Conservation (phyloP, 164 flowering plant species). For the Sedum album region DNA sequence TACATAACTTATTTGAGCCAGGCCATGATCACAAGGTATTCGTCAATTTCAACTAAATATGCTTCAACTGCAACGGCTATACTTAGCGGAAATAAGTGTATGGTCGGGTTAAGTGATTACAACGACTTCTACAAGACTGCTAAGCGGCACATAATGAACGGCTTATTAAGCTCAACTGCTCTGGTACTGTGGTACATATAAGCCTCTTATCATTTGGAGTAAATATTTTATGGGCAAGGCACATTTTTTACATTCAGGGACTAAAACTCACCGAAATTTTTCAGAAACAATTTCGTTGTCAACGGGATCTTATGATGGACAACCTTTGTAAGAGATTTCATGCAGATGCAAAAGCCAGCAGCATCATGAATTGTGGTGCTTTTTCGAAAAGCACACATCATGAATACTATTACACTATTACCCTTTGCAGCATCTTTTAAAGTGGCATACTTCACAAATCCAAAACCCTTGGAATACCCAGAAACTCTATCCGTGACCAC, state of each 20-base stretch:
- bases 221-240: no score
- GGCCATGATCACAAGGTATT: no score
- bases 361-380: constrained; percentile 14
- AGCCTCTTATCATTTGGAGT: no score
- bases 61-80: constrained; percentile 60
- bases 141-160: constrained; percentile 43
- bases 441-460: constrained; percentile 72
- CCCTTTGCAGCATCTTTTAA: constrained; percentile 70
- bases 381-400: no score
- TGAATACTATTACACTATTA: no score
- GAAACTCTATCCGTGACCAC: constrained; percentile 73
- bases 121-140: constrained; percentile 65
- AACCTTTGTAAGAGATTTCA: constrained; percentile 33
- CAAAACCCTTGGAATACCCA: constrained; percentile 83
- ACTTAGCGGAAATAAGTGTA: constrained; percentile 55
- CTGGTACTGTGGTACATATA: no score
- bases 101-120: constrained; percentile 91
- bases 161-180: constrained; percentile 64
- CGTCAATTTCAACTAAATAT: constrained; percentile 81
- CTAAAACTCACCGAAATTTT: no score
- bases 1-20: no score
- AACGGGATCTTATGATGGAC: no score
- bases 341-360: constrained; percentile 22
- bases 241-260: constrained; percentile 9
- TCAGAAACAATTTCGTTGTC: no score